Percentiles rank a stretch among this genome's conserved stretches.
phyloP scores from a whole-genome alignment of 768 basidiomycete genomes.

The Coprinopsis strossmayeri region DNA sequence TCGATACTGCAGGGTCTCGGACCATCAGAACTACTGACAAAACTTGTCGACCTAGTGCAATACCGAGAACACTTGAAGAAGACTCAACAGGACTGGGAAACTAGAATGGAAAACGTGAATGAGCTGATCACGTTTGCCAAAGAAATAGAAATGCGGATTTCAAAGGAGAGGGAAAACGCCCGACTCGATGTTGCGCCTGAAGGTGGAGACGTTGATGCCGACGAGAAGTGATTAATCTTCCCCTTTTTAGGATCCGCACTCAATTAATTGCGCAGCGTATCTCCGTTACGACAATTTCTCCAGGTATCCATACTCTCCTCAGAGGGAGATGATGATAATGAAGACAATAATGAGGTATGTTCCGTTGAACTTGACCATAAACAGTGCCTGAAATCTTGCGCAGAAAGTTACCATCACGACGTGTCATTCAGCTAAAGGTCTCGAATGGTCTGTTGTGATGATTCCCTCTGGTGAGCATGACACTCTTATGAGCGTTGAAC shows the following conservation, averaged over 20 bases:
- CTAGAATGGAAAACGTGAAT: constrained; percentile 80
- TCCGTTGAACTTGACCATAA: neutral
- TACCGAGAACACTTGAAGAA: constrained; percentile 67
- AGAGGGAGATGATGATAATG: constrained; percentile 55
- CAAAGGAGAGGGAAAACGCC: constrained; percentile 10
- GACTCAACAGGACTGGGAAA: constrained; percentile 68
- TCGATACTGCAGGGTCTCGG: constrained; percentile 38
- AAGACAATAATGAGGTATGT: constrained; percentile 10
- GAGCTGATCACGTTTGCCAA: constrained; percentile 78
- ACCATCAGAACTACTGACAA: constrained; percentile 58
- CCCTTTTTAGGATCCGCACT: neutral
- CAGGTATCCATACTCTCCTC: constrained; percentile 81
- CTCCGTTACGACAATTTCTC: constrained; percentile 64
- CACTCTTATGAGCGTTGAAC: neutral
- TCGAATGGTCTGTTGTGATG: constrained; percentile 91
- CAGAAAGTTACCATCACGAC: constrained; percentile 86
- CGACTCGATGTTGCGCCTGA: constrained; percentile 10
- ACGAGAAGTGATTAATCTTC: constrained; percentile 3
- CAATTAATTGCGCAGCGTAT: constrained; percentile 22
- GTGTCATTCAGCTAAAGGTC: constrained; percentile 85
- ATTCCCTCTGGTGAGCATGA: constrained; percentile 52
- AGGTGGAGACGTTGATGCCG: constrained; percentile 10
- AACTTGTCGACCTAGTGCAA: constrained; percentile 47
- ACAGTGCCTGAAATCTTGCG: too few relatives aligned
- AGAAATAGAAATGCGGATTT: constrained; percentile 36